These are phyloP conservation scores for Lactifluus volemus DNA, from an alignment of 768 basidiomycete genomes.

Conservation along the genomic window DNA sequence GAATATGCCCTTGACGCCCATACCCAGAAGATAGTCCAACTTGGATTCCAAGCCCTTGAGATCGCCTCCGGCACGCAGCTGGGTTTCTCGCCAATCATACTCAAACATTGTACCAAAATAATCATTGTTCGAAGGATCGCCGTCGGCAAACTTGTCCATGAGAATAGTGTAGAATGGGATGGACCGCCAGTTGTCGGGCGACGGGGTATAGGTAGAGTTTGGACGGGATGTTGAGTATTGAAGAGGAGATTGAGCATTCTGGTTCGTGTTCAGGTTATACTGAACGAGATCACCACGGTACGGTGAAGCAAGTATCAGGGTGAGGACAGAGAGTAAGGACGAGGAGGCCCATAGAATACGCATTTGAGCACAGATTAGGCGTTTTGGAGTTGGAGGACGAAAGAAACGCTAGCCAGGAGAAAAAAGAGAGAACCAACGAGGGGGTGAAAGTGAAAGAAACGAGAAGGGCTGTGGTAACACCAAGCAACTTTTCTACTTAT, in stretches of 20 bases:
- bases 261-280: conserved; percentile 76
- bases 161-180: conserved; percentile 76
- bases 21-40: conserved; percentile 83
- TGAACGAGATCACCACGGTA: conserved; percentile 55
- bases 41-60: conserved; percentile 64
- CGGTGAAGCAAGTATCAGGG: conserved; percentile 46
- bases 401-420: neutral
- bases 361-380: neutral
- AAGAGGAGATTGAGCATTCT: conserved; percentile 54
- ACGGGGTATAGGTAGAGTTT: conserved; percentile 63
- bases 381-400: neutral
- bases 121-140: conserved; percentile 88
- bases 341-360: conserved; percentile 34
- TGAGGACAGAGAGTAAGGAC: conserved; percentile 31
- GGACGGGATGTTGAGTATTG: conserved; percentile 58
- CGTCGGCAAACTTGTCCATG: conserved; percentile 91
- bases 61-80: conserved; percentile 86
- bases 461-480: neutral
- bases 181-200: conserved; percentile 82
- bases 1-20: conserved; percentile 80
- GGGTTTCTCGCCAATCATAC: conserved; percentile 80
- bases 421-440: neutral
- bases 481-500: neutral
- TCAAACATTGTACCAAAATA: conserved; percentile 76
- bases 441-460: neutral